These are phyloP conservation scores for Corylus heterophylla DNA, from an alignment of 306 rosid genomes.

Conservation along the genomic window DNA sequence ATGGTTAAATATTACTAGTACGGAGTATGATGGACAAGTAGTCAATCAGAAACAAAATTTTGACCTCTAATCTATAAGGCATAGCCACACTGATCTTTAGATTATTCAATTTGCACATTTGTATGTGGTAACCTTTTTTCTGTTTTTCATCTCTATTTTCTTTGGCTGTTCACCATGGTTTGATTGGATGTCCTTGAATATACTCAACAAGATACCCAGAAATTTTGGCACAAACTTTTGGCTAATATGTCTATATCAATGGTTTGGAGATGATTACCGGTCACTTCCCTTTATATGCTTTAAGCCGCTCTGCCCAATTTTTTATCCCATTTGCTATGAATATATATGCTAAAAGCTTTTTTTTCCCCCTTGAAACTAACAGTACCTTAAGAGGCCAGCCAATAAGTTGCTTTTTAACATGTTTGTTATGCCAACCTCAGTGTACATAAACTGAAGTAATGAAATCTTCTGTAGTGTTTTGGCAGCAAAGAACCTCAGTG, in stretches of 20 bases:
- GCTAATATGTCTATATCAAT: not conserved
- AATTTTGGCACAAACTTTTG: not conserved
- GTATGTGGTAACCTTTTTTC: not conserved
- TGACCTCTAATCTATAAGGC: not conserved
- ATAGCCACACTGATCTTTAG: not conserved
- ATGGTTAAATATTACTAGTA: not conserved
- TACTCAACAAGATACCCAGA: not conserved
- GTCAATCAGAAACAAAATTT: not conserved
- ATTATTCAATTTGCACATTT: not conserved
- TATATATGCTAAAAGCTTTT: not conserved
- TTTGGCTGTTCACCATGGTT: not conserved
- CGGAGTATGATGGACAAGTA: not conserved
- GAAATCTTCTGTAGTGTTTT: conserved; percentile 57
- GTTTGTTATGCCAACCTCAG: conserved; percentile 14
- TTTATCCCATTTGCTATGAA: not conserved
- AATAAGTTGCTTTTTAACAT: not conserved
- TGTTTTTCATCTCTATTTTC: not conserved
- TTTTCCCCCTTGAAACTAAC: too few species aligned
- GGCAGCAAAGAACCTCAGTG: conserved; percentile 78
- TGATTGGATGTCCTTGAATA: not conserved
- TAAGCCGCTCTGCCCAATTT: not conserved
- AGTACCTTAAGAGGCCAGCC: too few species aligned
- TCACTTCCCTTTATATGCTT: not conserved
- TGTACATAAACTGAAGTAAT: conserved; percentile 15
- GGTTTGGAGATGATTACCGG: not conserved